Percentiles rank a stretch among this genome's conserved stretches.
Conservation (phyloP, 2,329 filamentous ascomycete genomes). For the Capronia coronata region DNA sequence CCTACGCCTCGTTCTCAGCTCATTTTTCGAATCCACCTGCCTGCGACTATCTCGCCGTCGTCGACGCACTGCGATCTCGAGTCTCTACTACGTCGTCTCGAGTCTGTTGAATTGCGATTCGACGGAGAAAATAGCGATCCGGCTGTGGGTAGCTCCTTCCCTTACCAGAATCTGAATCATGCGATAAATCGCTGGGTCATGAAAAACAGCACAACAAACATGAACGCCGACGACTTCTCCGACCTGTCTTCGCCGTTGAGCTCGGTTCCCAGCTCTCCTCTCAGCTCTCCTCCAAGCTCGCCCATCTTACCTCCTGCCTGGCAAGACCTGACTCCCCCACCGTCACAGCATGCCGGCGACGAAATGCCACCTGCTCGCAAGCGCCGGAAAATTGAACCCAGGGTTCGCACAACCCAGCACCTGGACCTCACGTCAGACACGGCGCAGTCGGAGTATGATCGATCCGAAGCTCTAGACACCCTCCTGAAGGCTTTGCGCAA, state of each 20-base stretch:
- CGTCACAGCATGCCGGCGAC: conserved; percentile 46
- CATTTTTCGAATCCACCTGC: conserved; percentile 4
- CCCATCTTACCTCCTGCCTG: conserved; percentile 35
- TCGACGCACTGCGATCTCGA: not conserved
- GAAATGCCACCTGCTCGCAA: conserved; percentile 70
- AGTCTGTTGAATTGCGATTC: not conserved
- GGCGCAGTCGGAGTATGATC: conserved; percentile 38
- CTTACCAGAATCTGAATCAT: conserved; percentile 9
- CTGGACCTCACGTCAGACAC: conserved; percentile 56
- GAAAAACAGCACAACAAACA: conserved; percentile 10
- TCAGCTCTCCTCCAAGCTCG: conserved; percentile 40
- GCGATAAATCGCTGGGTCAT: conserved; percentile 17
- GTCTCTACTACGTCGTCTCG: not conserved
- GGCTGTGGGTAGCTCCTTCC: conserved; percentile 5
- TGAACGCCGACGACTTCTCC: conserved; percentile 21
- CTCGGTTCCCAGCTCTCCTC: conserved; percentile 35
- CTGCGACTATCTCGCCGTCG: not conserved
- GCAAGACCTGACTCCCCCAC: conserved; percentile 39
- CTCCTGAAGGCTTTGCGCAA: conserved; percentile 70
- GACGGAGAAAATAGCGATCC: not conserved
- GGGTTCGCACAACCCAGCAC: conserved; percentile 71
- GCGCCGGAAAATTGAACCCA: conserved; percentile 58
- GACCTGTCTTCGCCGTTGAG: conserved; percentile 25
- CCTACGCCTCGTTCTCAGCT: conserved; percentile 1
- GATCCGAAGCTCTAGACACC: conserved; percentile 59